Evolutionary conservation across 306 rosid species (phyloP), one percentile per base, ranked within the genome.

Genomic region (Trifolium pratense): DNA sequence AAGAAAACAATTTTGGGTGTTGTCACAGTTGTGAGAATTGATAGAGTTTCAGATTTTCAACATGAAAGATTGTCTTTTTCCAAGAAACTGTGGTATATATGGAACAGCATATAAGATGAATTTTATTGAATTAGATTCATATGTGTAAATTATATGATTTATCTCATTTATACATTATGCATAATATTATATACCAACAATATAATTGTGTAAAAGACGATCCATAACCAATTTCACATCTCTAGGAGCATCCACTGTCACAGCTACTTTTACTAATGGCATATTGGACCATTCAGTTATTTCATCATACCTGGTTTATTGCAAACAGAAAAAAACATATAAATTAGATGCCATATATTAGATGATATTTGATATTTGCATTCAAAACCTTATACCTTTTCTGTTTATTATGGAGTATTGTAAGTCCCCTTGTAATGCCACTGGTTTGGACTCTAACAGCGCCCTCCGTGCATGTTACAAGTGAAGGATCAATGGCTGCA

Each of bases 361-460:
- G n/a, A n/a, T n/a, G n/a, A n/a, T n/a, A n/a, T n/a, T n/a, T n/a
- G n/a, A n/a, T n/a, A n/a, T n/a, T 29, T 29, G 32, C 32, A 29
- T 29, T 0, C 32, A 29, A 29, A 29, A 29, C 3, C 73, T 57
- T 42, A 56, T 83, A 91, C 97, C 86, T 89, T 82, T 94, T 94
- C 75, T 89, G 92, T 75, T 89, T 85, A 82, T 87, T 87, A 70
- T 87, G 71, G 66, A 94, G 70, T 70, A 88, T 39, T 42, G 97
- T 91, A 48, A 94, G 85, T 49, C 98, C 98, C 83, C 92, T 83
- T 80, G 95, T 85, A 82, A 94, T 89, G 78, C 98, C 98, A 71
- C 67, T 76, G 21, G 90, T 88, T 86, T 94, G 98, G 63, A 94
- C 98, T 87, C 98, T 88, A 70, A 94, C 98, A 62, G 58, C 71